Evolutionary conservation across 208 protist genomes (phyloP).

Genomic region (Tritrichomonas foetus): DNA sequence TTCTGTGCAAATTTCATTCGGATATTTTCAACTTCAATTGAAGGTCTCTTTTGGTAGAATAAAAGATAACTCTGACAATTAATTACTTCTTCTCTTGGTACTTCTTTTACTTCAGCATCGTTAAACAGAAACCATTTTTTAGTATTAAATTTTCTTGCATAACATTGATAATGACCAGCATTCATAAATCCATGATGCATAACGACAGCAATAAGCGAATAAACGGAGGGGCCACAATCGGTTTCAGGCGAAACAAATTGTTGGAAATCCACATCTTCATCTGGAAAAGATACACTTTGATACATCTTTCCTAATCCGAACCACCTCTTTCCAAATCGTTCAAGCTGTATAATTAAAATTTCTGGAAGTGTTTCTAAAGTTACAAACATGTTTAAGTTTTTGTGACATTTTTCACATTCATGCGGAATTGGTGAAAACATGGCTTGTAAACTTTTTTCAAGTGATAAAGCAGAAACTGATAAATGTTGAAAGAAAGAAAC

Average conservation of each 20-base stretch:
- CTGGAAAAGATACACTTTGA: not conserved
- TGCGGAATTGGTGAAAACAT: not conserved
- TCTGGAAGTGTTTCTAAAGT: not conserved
- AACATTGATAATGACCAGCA: not conserved
- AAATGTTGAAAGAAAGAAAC: not conserved
- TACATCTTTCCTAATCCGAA: not conserved
- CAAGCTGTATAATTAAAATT: not conserved
- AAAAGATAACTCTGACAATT: not conserved
- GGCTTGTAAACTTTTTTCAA: constrained; percentile 4
- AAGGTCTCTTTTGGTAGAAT: not conserved
- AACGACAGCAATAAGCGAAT: not conserved
- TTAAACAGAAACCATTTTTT: not conserved
- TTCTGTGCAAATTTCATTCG: no score
- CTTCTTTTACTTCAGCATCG: not conserved
- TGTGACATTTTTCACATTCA: not conserved
- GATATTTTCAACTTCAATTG: not conserved
- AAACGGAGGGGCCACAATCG: not conserved
- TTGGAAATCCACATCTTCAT: not conserved
- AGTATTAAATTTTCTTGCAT: not conserved
- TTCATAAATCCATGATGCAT: not conserved
- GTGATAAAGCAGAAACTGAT: not conserved
- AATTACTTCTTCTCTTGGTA: not conserved
- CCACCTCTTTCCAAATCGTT: not conserved
- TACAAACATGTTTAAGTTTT: not conserved
- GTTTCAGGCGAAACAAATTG: not conserved